Evolutionary conservation across 305 asterid species (phyloP).

Genomic region (Fraxinus angustifolia): DNA sequence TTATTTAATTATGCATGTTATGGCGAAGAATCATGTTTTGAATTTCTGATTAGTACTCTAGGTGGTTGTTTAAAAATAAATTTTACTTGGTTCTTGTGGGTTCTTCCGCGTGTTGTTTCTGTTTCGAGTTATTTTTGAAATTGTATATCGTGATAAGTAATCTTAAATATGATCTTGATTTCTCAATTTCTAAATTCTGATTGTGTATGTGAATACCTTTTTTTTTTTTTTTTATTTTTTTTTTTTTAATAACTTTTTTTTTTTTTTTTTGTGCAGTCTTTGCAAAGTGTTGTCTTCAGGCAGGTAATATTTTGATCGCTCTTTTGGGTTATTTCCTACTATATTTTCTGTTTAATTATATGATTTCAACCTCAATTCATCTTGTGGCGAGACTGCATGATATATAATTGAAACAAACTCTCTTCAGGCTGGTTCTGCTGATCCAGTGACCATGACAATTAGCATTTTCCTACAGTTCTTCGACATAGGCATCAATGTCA

Average conservation of each 20-base stretch:
- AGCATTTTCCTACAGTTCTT: conserved; percentile 90
- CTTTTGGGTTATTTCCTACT: neutral
- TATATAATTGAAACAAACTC: conserved; percentile 21
- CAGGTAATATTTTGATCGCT: conserved; percentile 52
- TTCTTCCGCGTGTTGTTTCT: neutral
- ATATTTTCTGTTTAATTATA: conserved; percentile 8
- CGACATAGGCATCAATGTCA: conserved; percentile 83
- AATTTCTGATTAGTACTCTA: neutral
- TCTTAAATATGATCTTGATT: neutral
- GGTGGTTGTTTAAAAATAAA: neutral
- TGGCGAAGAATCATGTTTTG: neutral
- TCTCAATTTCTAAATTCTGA: conserved; percentile 15
- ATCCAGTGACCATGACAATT: conserved; percentile 88
- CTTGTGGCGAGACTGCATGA: conserved; percentile 13
- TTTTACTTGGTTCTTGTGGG: neutral
- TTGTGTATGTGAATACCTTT: conserved; percentile 24
- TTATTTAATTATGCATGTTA: neutral
- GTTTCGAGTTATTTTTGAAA: neutral
- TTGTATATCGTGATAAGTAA: conserved; percentile 1
- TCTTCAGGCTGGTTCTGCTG: conserved; percentile 88
- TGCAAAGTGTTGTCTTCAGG: conserved; percentile 95
- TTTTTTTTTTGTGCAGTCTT: conserved; percentile 58
- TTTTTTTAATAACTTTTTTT: conserved; percentile 24
- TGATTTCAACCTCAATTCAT: conserved; percentile 12
- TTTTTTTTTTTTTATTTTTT: conserved; percentile 24